Base-by-base conservation (phyloP, 2,329 filamentous ascomycete species). In the Sclerotiophoma versabilis region DNA sequence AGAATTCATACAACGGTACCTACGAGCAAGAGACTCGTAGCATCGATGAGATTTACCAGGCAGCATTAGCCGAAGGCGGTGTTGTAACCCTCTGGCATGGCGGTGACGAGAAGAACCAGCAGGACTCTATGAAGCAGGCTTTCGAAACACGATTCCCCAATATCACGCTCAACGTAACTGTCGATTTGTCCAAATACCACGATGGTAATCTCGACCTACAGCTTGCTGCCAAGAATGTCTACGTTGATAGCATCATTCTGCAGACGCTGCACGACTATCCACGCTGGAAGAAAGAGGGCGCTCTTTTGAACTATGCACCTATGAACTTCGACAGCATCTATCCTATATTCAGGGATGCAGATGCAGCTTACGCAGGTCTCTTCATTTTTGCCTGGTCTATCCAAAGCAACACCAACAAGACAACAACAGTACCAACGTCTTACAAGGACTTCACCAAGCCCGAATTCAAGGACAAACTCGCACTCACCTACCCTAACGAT, bases 171-270 rank as follows among this genome's bases (percentile, higher is more conserved):
- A 83, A 84, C 59, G 43, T 83, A 29, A 84, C 82, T 0, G 80
- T 84, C 36, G 82, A 84, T 53, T 63, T 84, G 0, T 83, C 81
- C 54, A 85, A 84, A 60, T 85, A 84, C 57, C 82, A 82, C 58
- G 79, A 83, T 49, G 71, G 61, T 15, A 71, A 70, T 22, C 59
- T 84, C 6, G 81, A 85, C 58, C 65, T 76, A 30, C 78, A 81
- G 50, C 66, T 83, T 1, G 77, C 75, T 3, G 57, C 51, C 22
- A 45, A 63, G 9, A 63, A 67, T 30, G 54, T 71, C 17, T 67
- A 70, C 12, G 64, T 73, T 15, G 83, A 85, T 62, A 77, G 76
- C 57, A 68, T 78, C 37, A 73, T 78, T 5, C 64, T 84, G 3
- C 83, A 84, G 62, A 83, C 81, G 0, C 60, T 83, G 9, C 76